A percentile compares a stretch with the other conserved stretches of the same genome.
phyloP scores from a whole-genome alignment of 139 green algal genomes.

The Haematococcus lacustris region DNA sequence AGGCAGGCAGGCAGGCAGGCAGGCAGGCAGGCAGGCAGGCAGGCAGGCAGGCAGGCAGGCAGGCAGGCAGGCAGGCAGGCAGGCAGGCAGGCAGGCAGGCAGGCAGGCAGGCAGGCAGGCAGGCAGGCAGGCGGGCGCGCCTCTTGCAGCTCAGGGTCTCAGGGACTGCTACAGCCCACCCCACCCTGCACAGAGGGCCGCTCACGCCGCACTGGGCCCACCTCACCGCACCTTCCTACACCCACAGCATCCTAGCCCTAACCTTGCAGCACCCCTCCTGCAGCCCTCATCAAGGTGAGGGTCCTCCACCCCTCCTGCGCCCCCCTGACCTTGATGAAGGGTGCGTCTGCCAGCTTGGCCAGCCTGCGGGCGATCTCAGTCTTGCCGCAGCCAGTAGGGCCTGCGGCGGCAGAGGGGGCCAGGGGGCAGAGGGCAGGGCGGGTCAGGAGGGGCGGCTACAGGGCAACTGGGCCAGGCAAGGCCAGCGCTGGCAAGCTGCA shows the following conservation, averaged over 20 bases:
- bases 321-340: slow-evolving; percentile 95
- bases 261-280: neutral
- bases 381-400: slow-evolving; percentile 87
- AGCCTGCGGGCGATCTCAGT: slow-evolving; percentile 90
- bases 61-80: no score
- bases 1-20: no score
- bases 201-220: neutral
- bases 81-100: no score
- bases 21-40: no score
- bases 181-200: neutral
- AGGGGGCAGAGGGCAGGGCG: no score
- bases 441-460: no score
- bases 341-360: slow-evolving; percentile 83
- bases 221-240: neutral
- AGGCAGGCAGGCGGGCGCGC: no score
- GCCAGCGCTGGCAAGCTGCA: neutral
- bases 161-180: neutral
- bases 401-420: no score
- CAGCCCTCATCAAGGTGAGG: neutral
- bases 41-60: no score
- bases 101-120: no score
- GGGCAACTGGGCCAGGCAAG: neutral
- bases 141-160: no score
- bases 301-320: neutral
- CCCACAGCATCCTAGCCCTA: neutral